Evolutionary conservation across 176 grass and related monocot genomes (phyloP).

Genomic region (Chloris gayana): DNA sequence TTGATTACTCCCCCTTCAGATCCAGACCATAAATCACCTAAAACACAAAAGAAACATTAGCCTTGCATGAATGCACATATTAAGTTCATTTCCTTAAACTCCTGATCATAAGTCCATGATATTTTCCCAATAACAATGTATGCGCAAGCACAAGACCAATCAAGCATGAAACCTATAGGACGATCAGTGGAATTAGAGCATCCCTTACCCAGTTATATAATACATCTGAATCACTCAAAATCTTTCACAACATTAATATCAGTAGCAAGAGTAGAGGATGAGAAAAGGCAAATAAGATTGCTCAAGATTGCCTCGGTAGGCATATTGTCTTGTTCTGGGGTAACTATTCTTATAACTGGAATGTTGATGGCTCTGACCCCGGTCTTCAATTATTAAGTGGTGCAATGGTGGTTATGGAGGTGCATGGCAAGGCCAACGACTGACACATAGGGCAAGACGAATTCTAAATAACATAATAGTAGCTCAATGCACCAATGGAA

Average conservation of each 20-base stretch:
- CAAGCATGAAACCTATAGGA: neutral
- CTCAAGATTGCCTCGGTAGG: neutral
- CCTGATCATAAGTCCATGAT: neutral
- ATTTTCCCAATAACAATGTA: neutral
- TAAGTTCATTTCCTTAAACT: constrained; percentile 5
- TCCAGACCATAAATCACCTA: constrained; percentile 87
- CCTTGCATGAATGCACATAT: constrained; percentile 1
- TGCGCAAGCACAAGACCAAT: constrained; percentile 7
- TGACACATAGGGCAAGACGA: too few relatives aligned
- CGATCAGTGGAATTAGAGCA: neutral
- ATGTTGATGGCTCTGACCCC: neutral
- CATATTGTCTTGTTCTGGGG: neutral
- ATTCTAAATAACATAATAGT: too few relatives aligned
- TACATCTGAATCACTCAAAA: neutral
- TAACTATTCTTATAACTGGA: neutral
- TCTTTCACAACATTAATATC: neutral
- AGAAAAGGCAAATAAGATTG: neutral
- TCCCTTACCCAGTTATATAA: neutral
- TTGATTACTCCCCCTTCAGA: constrained; percentile 84
- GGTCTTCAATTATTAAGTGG: neutral
- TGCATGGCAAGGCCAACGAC: too few relatives aligned
- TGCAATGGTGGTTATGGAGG: neutral
- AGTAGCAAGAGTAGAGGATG: neutral
- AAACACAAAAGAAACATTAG: constrained; percentile 37
- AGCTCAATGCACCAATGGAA: too few relatives aligned